A percentile compares a stretch with the other conserved stretches of the same genome.
Evolutionary conservation across 1,284 basidiomycete genomes (phyloP).

Genomic region (Earliella scabrosa): DNA sequence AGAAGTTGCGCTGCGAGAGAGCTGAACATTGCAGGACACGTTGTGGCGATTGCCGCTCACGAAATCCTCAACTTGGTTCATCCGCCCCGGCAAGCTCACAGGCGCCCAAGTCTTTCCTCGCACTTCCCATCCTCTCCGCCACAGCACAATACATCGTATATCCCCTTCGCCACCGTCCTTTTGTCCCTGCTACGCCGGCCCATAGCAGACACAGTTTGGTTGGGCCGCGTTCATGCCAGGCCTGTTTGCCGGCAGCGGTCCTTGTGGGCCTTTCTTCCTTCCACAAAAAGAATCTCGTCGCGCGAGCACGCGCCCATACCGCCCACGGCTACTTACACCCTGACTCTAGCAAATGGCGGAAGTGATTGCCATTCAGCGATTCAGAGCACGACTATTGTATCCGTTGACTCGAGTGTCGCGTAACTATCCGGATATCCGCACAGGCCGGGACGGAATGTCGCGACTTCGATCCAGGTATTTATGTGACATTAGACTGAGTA

Average conservation of each 20-base stretch:
- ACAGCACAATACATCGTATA: not conserved
- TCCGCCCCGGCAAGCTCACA: slow-evolving; percentile 1
- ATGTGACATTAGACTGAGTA: slow-evolving; percentile 11
- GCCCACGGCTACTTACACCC: not conserved
- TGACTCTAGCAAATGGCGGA: no score
- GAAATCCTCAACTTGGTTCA: slow-evolving; percentile 15
- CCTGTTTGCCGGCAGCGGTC: not conserved
- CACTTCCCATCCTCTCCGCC: no score
- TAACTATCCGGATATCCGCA: not conserved
- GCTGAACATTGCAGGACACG: slow-evolving; percentile 26
- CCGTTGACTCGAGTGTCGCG: not conserved
- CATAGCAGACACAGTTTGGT: no score
- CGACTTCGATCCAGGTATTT: slow-evolving; percentile 4
- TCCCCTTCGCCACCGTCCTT: not conserved
- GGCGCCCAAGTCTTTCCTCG: not conserved
- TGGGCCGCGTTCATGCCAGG: no score
- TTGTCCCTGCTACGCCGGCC: not conserved
- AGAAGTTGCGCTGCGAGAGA: slow-evolving; percentile 14
- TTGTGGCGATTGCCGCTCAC: slow-evolving; percentile 28
- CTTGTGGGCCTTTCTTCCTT: not conserved
- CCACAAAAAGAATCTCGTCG: not conserved
- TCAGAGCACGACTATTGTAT: no score
- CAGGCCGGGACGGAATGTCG: no score
- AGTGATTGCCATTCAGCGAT: no score
- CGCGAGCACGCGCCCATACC: not conserved